Evolutionary conservation across 495 filamentous ascomycete genomes (phyloP).

Genomic region (Opeltia flavorubescens): DNA sequence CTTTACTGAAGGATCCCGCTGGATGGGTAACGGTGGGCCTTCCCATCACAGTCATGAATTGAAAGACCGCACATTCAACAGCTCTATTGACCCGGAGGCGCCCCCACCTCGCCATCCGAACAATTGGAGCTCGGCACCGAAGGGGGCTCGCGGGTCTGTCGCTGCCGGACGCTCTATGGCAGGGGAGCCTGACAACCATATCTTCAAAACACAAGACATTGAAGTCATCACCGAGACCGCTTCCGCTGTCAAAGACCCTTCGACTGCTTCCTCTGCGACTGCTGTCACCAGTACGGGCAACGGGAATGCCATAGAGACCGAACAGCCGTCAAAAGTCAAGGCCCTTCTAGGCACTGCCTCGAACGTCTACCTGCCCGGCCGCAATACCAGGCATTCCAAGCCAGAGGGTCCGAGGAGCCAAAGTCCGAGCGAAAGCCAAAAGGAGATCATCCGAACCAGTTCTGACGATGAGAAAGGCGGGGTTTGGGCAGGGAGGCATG

Average conservation of each 20-base stretch:
- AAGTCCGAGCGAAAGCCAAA: slow-evolving; percentile 16
- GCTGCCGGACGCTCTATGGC: not conserved
- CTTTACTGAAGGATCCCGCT: slow-evolving; percentile 23
- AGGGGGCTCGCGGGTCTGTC: not conserved
- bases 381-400: slow-evolving; percentile 3
- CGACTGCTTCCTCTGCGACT: slow-evolving; percentile 7
- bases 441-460: slow-evolving; percentile 12
- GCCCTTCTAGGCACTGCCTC: slow-evolving; percentile 12
- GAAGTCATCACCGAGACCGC: slow-evolving; percentile 13
- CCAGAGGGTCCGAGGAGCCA: slow-evolving; percentile 10
- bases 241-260: not conserved
- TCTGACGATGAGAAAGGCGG: slow-evolving; percentile 16
- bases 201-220: slow-evolving; percentile 13
- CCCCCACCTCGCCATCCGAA: not conserved
- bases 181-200: slow-evolving; percentile 1
- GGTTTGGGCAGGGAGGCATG: not conserved
- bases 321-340: slow-evolving; percentile 11
- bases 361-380: slow-evolving; percentile 8
- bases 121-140: not conserved
- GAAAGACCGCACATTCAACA: slow-evolving; percentile 1
- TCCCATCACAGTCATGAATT: slow-evolving; percentile 11
- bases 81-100: not conserved
- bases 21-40: slow-evolving; percentile 18
- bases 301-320: not conserved
- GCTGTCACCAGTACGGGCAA: slow-evolving; percentile 5